Evolutionary conservation across 352 stramenopile species (phyloP).

Genomic region (Pythium volutum): DNA sequence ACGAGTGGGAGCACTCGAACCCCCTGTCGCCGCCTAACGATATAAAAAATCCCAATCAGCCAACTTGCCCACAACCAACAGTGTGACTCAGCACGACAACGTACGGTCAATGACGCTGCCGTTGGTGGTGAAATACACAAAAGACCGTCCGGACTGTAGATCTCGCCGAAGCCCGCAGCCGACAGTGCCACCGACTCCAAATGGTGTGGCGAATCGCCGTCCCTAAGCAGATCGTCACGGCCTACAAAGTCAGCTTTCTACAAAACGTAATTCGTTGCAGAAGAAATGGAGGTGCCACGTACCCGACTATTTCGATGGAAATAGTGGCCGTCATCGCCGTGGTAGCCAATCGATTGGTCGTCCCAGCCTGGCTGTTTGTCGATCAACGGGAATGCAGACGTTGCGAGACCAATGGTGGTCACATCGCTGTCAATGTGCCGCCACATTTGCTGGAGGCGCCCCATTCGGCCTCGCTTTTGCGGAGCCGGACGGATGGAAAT

Average conservation of each 20-base stretch:
- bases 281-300: background rate
- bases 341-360: slow-evolving; percentile 61
- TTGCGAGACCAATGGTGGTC: slow-evolving; percentile 63
- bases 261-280: background rate
- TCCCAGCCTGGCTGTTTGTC: slow-evolving; percentile 75
- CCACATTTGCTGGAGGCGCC: slow-evolving; percentile 1
- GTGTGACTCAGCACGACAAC: background rate
- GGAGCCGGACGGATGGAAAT: slow-evolving; percentile 37
- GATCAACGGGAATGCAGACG: slow-evolving; percentile 48
- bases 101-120: slow-evolving; percentile 47
- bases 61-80: background rate
- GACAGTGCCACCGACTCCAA: slow-evolving; percentile 62
- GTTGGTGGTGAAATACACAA: slow-evolving; percentile 74
- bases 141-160: slow-evolving; percentile 31
- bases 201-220: slow-evolving; percentile 50
- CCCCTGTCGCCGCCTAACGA: slow-evolving; percentile 30
- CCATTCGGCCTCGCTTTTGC: slow-evolving; percentile 17
- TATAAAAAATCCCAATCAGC: background rate
- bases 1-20: slow-evolving; percentile 40
- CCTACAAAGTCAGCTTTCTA: background rate
- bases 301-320: slow-evolving; percentile 56
- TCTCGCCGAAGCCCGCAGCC: slow-evolving; percentile 67
- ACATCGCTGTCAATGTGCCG: slow-evolving; percentile 33
- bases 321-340: slow-evolving; percentile 73
- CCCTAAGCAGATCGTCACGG: slow-evolving; percentile 41